Evolutionary conservation across 2,329 filamentous ascomycete species (phyloP), one percentile per base, ranked within the genome.

Genomic region (Phaeosphaeria sp.): DNA sequence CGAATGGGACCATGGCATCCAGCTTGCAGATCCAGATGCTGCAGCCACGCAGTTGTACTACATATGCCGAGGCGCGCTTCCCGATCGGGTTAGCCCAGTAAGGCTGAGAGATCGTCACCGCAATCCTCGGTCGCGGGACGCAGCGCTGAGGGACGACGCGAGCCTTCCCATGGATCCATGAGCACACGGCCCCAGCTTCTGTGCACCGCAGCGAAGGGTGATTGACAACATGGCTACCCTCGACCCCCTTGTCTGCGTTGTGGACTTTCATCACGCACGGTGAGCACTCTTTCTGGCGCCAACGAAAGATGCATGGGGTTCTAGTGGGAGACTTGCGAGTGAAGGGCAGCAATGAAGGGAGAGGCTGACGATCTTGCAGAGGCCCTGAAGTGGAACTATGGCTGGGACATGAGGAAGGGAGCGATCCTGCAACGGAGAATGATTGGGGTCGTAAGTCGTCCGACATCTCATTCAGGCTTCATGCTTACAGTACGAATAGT

Each of bases 351-450:
- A 21, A 45, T 24, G 22, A 3, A 4, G 3, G 20, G 24, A 55
- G 48, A 25, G 20, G 57, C 54, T 60, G 45, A 60, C 18, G 20
- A 3, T 25, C 17, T 46, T 57, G 7, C 65, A 88, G 88, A 75
- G 95, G 95, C 8, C 95, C 95, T 30, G 95, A 99, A 80, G 91
- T 98, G 55, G 93, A 98, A 81, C 86, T 85, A 70, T 98, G 94
- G 91, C 92, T 97, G 74, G 93, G 92, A 60, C 87, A 80, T 33
- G 81, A 89, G 20, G 88, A 93, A 67, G 91, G 88, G 53, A 83
- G 81, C 57, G 93, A 97, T 77, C 92, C 94, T 11, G 91, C 91
- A 3, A 82, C 80, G 46, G 90, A 93, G 57, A 94, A 96, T 79
- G 92, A 95, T 74, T 99, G 95, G 95, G 85, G 89, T 25, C 79